Evolutionary conservation across 306 rosid genomes (phyloP).

Genomic region (Cicer pinnatifidum): DNA sequence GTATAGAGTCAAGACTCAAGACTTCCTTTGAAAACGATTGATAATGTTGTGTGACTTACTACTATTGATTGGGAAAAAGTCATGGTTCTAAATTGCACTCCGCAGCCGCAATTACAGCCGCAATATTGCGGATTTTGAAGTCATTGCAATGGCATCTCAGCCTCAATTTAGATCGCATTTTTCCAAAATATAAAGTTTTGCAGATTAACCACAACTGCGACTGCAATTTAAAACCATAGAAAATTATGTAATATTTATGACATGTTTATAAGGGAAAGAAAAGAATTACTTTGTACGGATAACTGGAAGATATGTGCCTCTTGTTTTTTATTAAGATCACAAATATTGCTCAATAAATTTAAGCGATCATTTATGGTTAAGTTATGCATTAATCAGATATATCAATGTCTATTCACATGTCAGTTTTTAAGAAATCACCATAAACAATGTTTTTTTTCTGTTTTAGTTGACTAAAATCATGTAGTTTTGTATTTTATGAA

Average conservation of each 20-base stretch:
- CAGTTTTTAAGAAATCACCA: neutral
- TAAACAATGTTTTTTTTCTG: too few species aligned
- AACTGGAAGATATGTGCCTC: neutral
- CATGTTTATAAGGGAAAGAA: neutral
- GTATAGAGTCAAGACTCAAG: neutral
- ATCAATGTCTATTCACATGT: neutral
- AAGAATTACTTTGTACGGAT: neutral
- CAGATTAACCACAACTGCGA: too few species aligned
- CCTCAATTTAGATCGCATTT: too few species aligned
- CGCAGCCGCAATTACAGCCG: too few species aligned
- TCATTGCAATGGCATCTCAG: too few species aligned
- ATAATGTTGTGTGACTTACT: neutral
- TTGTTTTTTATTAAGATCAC: slow-evolving; percentile 3
- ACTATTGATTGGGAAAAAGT: neutral
- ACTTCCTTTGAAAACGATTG: neutral
- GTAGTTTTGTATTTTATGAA: neutral
- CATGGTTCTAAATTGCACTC: too few species aligned
- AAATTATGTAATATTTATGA: neutral
- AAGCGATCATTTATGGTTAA: neutral
- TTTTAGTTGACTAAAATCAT: neutral
- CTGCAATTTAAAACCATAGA: too few species aligned
- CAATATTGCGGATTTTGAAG: too few species aligned
- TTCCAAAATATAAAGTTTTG: too few species aligned
- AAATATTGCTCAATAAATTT: neutral
- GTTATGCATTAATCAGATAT: neutral